phyloP scores from a whole-genome alignment of 176 grass and related monocot genomes.

The Tillandsia fasciculata region DNA sequence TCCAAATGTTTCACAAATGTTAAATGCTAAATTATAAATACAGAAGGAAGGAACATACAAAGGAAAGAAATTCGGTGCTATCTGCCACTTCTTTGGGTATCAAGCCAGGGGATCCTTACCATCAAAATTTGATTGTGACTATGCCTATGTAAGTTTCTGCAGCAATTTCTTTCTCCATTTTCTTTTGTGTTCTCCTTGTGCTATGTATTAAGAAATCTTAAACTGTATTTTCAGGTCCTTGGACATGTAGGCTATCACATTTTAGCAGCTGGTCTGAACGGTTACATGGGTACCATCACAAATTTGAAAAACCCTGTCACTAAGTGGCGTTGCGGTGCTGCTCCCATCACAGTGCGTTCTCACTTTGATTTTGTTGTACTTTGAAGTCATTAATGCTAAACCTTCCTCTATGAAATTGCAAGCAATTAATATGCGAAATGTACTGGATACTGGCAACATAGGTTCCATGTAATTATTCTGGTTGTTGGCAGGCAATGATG shows the following conservation, averaged over 20 bases:
- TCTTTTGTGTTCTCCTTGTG: neutral
- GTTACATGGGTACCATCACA: conserved; percentile 67
- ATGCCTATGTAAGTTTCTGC: conserved; percentile 55
- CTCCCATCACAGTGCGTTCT: conserved; percentile 52
- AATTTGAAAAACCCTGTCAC: conserved; percentile 51
- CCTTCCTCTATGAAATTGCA: neutral
- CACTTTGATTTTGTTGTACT: neutral
- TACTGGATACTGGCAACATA: neutral
- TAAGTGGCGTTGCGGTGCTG: conserved; percentile 70
- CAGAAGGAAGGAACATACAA: conserved; percentile 70
- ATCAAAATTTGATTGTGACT: conserved; percentile 72
- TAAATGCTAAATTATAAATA: conserved; percentile 7
- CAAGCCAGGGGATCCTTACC: conserved; percentile 70
- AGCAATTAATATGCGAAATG: neutral
- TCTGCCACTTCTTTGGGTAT: conserved; percentile 80
- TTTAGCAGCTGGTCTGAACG: conserved; percentile 54
- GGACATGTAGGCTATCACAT: conserved; percentile 61
- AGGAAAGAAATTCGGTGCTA: conserved; percentile 69
- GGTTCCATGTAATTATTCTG: neutral
- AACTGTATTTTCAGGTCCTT: conserved; percentile 34
- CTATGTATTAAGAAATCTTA: neutral
- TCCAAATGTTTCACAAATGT: neutral
- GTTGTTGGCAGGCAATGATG: conserved; percentile 55
- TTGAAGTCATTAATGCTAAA: neutral
- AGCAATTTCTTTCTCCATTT: neutral